Evolutionary conservation across 495 filamentous ascomycete genomes (phyloP), one percentile per base, ranked within the genome.

Genomic region (Rhizodiscina lignyota): DNA sequence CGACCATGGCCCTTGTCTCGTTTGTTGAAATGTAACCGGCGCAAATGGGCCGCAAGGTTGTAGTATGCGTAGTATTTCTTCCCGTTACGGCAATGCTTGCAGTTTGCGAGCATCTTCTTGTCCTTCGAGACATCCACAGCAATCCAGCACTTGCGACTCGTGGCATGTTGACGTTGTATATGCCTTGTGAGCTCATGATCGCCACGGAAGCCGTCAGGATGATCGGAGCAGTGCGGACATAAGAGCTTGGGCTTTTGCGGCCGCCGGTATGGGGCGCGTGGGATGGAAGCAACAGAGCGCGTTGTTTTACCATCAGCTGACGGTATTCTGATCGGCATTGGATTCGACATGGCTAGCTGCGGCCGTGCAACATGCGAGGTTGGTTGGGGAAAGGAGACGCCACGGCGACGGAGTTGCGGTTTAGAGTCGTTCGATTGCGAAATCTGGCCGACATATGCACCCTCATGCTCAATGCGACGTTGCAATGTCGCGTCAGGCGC

Each of bases 61-160:
- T 39, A 39, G 19, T 39, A 39, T 15, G 36, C 30, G 16, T 18
- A 15, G 30, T 39, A 39, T 6, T 17, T 28, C 30, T 39, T 39
- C 13, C 28, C 6, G 13, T n/a, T 24, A 6, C n/a, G 6, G 19
- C 36, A 39, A 5, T 39, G 36, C 15, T 38, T 37, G 18, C 36
- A 39, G 10, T 20, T 37, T n/a, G 30, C 5, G 15, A 39, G 30
- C n/a, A 35, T 18, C 20, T 20, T 37, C 10, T 15, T 15, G 19
- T 39, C n/a, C 5, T n/a, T 8, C 4, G n/a, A 4, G 6, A 12
- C 15, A 11, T 32, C 30, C 8, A 32, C 17, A 18, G 18, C 18
- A 18, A 32, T 16, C 30, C 30, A 32, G 18, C 8, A 6, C 6
- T 18, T 6, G 30, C 30, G 30, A 18, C 10, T 6, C 8, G 10